phyloP scores from a whole-genome alignment of 2,329 filamentous ascomycete genomes.

The Ophiocordyceps camponoti-floridani region DNA sequence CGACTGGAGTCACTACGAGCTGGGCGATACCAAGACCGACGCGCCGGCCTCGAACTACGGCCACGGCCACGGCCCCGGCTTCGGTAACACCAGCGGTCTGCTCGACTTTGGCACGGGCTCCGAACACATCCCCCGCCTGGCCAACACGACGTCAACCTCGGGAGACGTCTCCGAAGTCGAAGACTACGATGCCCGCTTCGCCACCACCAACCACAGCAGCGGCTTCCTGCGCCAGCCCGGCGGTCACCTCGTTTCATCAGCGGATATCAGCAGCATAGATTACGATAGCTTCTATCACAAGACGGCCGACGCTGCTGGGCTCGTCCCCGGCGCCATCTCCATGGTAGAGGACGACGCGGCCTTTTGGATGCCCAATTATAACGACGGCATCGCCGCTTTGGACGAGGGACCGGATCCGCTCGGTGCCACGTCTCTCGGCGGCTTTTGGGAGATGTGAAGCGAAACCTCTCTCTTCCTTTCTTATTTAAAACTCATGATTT shows the following conservation, averaged over 20 bases:
- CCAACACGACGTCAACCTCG: constrained; percentile 41
- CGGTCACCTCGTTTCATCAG: constrained; percentile 9
- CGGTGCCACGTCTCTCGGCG: constrained; percentile 12
- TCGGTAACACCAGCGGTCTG: constrained; percentile 10
- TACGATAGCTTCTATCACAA: constrained; percentile 38
- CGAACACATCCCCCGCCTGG: constrained; percentile 36
- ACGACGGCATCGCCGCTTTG: constrained; percentile 16
- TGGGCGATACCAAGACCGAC: constrained; percentile 24
- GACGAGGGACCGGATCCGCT: constrained; percentile 18
- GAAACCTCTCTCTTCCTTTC: neutral
- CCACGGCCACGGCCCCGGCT: constrained; percentile 33
- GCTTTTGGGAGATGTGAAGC: constrained; percentile 19
- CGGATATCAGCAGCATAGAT: constrained; percentile 31
- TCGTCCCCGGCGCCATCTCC: constrained; percentile 23
- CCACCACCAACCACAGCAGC: constrained; percentile 20
- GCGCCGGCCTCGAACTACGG: constrained; percentile 37
- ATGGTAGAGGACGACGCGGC: constrained; percentile 33
- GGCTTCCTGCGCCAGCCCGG: constrained; percentile 26
- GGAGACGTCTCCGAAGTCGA: constrained; percentile 52
- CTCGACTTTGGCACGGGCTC: constrained; percentile 33
- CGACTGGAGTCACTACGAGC: constrained; percentile 27
- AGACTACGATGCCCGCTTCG: constrained; percentile 34
- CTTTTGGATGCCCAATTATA: constrained; percentile 30
- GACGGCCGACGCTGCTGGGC: constrained; percentile 16
- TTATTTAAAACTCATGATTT: neutral